Base-by-base conservation (phyloP, 2,329 filamentous ascomycete species). In the Penicillium sp. region DNA sequence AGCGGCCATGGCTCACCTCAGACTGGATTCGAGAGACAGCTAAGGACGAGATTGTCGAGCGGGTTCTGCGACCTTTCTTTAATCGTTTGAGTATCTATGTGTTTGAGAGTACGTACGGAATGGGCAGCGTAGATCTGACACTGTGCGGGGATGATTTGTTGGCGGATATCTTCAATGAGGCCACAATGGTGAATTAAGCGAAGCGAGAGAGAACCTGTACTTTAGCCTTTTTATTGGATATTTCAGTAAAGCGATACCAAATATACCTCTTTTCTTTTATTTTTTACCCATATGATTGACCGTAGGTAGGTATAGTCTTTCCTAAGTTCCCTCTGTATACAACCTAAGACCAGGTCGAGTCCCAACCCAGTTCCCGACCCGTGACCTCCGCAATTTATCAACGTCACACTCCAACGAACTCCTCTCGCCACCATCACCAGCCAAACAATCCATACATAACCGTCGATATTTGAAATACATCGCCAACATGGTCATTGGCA, bases 91-190 rank as follows among this genome's bases (percentile, higher is more conserved):
- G 91, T 66, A 96, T 99, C 63, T 88, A 86, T 67, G 86, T 88
- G 0, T 99, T 96, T 71, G 93, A 99, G 74, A 87, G 86, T 54
- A 92, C 87, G 47, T 99, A 99, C 69, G 83, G 86, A 13, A 91
- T 96, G 83, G 84, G 83, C 30, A 69, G 70, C 35, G 72, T 87
- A 22, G 89, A 95, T 67, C 66, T 78, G 60, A 80, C 83, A 43
- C 76, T 76, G 9, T 90, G 88, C 62, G 75, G 80, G 45, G 74
- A 78, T 56, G 79, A 79, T 40, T 64, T 95, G 52, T 66, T 95
- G 64, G 81, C 73, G 64, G 89, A 95, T 72, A 62, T 95, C 52
- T 93, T 92, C 75, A 86, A 90, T 62, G 88, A 93, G 74, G 80
- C 77, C 63, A 89, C 75, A 12, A 71, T 79, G 64, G 72, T 66